phyloP scores from a whole-genome alignment of 768 basidiomycete species.

The Fibroporia radiculosa region DNA sequence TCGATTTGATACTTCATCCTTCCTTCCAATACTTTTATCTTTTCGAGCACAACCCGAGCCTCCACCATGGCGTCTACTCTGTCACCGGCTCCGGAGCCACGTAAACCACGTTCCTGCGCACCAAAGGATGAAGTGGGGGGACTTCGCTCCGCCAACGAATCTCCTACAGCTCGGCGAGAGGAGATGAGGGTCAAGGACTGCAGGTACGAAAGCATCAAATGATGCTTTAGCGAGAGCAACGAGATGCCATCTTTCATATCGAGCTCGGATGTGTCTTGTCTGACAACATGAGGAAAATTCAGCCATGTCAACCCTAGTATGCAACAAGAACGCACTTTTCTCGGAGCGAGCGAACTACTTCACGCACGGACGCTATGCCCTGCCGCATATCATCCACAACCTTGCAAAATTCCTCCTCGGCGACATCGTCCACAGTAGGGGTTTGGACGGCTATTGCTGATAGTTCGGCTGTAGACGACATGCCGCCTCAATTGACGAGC shows the following conservation, averaged over 20 bases:
- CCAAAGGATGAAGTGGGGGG: conserved; percentile 48
- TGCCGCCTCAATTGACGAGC: not conserved
- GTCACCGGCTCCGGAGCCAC: conserved; percentile 63
- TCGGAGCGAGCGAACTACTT: conserved; percentile 43
- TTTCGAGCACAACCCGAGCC: conserved; percentile 79
- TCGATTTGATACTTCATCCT: conserved; percentile 95
- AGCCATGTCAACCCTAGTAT: not conserved
- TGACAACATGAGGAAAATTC: conserved; percentile 14
- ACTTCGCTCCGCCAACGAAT: conserved; percentile 46
- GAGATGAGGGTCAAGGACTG: conserved; percentile 73
- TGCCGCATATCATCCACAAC: conserved; percentile 48
- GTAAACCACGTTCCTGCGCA: conserved; percentile 36
- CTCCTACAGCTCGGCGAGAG: conserved; percentile 62
- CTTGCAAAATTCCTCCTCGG: conserved; percentile 12
- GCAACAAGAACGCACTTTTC: conserved; percentile 38
- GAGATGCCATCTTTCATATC: conserved; percentile 80
- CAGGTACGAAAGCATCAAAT: conserved; percentile 76
- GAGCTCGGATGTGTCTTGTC: conserved; percentile 27
- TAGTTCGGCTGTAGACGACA: not conserved
- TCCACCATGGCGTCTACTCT: conserved; percentile 76
- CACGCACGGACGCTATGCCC: conserved; percentile 55
- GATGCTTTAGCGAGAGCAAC: conserved; percentile 80
- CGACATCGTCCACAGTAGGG: too few species aligned
- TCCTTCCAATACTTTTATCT: conserved; percentile 74
- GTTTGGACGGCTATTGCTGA: too few species aligned